Evolutionary conservation across 768 basidiomycete species (phyloP).

Genomic region (Strobilomyces confusus): DNA sequence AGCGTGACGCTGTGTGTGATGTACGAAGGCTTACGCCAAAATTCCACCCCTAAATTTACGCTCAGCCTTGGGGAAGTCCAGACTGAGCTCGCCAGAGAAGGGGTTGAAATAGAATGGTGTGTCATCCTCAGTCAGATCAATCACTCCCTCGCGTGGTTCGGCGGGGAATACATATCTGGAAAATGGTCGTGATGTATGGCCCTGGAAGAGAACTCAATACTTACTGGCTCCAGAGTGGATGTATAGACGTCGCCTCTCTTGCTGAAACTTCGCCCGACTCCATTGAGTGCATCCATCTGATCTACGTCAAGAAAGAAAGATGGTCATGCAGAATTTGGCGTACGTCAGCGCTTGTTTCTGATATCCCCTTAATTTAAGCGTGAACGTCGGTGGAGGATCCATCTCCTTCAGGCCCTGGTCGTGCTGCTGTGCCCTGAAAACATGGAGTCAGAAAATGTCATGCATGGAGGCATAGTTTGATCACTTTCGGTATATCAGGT

Average conservation of each 20-base stretch:
- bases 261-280: constrained; percentile 73
- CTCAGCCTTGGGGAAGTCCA: constrained; percentile 80
- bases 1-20: background rate
- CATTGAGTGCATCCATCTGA: constrained; percentile 87
- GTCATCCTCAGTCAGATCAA: constrained; percentile 81
- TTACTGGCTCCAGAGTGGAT: constrained; percentile 93
- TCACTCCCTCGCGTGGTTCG: constrained; percentile 52
- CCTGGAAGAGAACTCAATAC: constrained; percentile 20
- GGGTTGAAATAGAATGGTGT: constrained; percentile 84
- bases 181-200: constrained; percentile 2
- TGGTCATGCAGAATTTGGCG: constrained; percentile 18
- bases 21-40: constrained; percentile 60
- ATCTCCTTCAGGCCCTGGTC: constrained; percentile 75
- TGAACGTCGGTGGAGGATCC: constrained; percentile 77
- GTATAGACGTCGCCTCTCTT: constrained; percentile 69
- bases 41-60: constrained; percentile 82
- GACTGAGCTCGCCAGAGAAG: constrained; percentile 84
- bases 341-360: constrained; percentile 90
- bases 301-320: background rate
- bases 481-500: constrained; percentile 81
- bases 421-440: constrained; percentile 72
- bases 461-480: background rate
- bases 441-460: constrained; percentile 2
- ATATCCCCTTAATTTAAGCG: constrained; percentile 73
- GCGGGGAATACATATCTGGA: constrained; percentile 70